Evolutionary conservation across 768 basidiomycete genomes (phyloP).

Genomic region (Lentinula sp.): DNA sequence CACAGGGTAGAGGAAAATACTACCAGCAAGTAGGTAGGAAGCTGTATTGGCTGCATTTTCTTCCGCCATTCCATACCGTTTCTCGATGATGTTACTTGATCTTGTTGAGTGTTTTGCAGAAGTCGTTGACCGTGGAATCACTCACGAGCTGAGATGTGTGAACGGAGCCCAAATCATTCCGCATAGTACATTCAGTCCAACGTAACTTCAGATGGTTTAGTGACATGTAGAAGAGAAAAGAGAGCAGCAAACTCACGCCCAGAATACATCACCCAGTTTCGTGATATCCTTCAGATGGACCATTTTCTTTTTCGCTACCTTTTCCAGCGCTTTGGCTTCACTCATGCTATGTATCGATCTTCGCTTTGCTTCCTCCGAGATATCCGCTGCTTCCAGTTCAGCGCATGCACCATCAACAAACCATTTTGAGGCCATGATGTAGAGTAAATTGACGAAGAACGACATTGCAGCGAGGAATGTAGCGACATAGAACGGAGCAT

Average conservation of each 20-base stretch:
- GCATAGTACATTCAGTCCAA: slow-evolving; percentile 69
- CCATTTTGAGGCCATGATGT: slow-evolving; percentile 60
- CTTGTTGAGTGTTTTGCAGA: slow-evolving; percentile 1
- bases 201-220: slow-evolving; percentile 41
- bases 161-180: slow-evolving; percentile 77
- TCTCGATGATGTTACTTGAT: slow-evolving; percentile 65
- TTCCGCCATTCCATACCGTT: slow-evolving; percentile 56
- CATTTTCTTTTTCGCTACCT: slow-evolving; percentile 58
- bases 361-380: slow-evolving; percentile 46
- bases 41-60: slow-evolving; percentile 54
- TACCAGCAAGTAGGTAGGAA: slow-evolving; percentile 67
- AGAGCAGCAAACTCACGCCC: slow-evolving; percentile 46
- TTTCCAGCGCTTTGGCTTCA: slow-evolving; percentile 57
- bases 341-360: slow-evolving; percentile 38
- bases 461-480: slow-evolving; percentile 60
- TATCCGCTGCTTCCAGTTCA: slow-evolving; percentile 59
- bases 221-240: neutral
- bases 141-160: slow-evolving; percentile 69
- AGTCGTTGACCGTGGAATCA: neutral
- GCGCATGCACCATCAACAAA: slow-evolving; percentile 54
- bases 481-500: slow-evolving; percentile 71
- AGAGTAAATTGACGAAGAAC: slow-evolving; percentile 62
- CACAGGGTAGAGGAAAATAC: slow-evolving; percentile 62
- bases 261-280: slow-evolving; percentile 70
- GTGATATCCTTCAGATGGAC: slow-evolving; percentile 57